Conservation (phyloP, 2,329 filamentous ascomycete genomes). For the Cytospora leucostoma region DNA sequence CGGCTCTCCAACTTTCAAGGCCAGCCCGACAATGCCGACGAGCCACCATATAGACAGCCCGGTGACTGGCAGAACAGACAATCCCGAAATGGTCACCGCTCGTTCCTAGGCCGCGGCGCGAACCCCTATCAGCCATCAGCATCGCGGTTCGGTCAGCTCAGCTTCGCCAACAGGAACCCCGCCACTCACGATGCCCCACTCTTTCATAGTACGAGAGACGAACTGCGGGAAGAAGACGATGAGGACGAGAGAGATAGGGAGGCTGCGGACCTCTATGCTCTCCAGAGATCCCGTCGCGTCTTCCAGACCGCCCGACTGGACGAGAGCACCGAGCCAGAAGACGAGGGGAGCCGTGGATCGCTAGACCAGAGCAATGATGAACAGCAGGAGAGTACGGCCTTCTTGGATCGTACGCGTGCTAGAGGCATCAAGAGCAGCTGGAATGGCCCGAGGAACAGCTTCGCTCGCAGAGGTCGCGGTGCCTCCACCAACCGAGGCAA, state of each 20-base stretch:
- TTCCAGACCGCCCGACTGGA: conserved; percentile 82
- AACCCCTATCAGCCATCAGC: conserved; percentile 78
- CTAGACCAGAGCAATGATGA: conserved; percentile 56
- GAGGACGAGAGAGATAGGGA: conserved; percentile 88
- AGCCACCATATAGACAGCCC: conserved; percentile 38
- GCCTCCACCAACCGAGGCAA: conserved; percentile 32
- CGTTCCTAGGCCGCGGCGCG: conserved; percentile 48
- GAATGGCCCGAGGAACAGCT: conserved; percentile 56
- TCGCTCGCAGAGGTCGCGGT: conserved; percentile 32
- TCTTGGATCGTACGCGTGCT: conserved; percentile 50
- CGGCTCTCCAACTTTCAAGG: conserved; percentile 70
- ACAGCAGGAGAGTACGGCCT: conserved; percentile 44
- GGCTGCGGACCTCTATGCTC: conserved; percentile 88
- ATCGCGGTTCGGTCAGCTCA: conserved; percentile 70
- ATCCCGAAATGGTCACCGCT: conserved; percentile 38
- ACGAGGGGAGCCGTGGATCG: conserved; percentile 62
- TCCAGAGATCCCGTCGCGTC: conserved; percentile 86
- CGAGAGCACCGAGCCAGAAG: conserved; percentile 82
- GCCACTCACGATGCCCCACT: conserved; percentile 78
- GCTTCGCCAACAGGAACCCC: conserved; percentile 76
- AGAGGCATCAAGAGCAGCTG: conserved; percentile 65
- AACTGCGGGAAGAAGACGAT: conserved; percentile 90
- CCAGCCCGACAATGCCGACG: conserved; percentile 54
- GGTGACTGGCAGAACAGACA: conserved; percentile 40
- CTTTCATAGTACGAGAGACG: conserved; percentile 90